A percentile compares a stretch with the other conserved stretches of the same genome.
These are phyloP conservation scores for Xylariaceae sp. DNA, from an alignment of 2,329 filamentous ascomycete genomes.

Conservation along the genomic window DNA sequence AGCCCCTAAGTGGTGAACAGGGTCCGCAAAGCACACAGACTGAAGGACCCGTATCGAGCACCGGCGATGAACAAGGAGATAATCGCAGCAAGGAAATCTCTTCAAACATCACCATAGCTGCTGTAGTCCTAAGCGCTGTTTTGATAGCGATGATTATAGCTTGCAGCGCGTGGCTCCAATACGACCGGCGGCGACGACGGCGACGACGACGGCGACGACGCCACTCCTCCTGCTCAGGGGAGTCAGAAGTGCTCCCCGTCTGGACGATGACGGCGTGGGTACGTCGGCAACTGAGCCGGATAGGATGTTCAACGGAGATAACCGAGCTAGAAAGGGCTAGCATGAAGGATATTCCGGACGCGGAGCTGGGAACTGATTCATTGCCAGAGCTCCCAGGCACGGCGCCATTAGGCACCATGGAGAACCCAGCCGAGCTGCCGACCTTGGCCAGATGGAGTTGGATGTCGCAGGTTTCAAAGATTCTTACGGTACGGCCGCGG, in stretches of 20 bases:
- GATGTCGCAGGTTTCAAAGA: constrained; percentile 23
- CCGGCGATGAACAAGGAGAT: neutral
- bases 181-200: too few relatives aligned
- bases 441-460: constrained; percentile 19
- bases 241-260: neutral
- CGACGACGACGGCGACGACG: too few relatives aligned
- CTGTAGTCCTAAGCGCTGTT: constrained; percentile 22
- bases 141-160: constrained; percentile 21
- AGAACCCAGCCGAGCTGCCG: constrained; percentile 27
- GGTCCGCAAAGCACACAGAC: too few relatives aligned
- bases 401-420: constrained; percentile 20
- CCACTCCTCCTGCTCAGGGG: too few relatives aligned
- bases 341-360: constrained; percentile 14
- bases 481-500: constrained; percentile 13
- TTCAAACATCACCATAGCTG: constrained; percentile 16
- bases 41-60: too few relatives aligned
- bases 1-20: too few relatives aligned
- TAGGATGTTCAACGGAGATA: neutral
- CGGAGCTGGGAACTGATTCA: constrained; percentile 26
- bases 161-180: constrained; percentile 8
- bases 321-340: neutral
- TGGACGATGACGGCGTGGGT: constrained; percentile 1
- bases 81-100: neutral
- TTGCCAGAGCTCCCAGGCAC: constrained; percentile 21
- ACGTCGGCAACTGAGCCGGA: too few relatives aligned